Evolutionary conservation across 139 green algal species (phyloP).

Genomic region (Chlorella sp.): DNA sequence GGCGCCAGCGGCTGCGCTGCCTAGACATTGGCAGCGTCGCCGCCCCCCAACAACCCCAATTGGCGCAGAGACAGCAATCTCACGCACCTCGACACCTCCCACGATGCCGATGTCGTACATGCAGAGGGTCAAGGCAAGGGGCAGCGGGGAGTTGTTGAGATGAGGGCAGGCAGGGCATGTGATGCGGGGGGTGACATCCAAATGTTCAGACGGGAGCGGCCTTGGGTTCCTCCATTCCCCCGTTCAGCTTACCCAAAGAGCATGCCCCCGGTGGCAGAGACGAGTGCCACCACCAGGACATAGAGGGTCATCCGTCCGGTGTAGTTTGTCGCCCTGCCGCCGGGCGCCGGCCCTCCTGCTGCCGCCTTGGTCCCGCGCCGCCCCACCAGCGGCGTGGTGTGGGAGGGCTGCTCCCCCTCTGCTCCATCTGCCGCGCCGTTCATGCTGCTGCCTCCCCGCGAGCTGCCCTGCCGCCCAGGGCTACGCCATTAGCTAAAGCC

Average conservation of each 20-base stretch:
- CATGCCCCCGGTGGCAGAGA: slow-evolving; percentile 49
- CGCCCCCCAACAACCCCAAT: too few relatives aligned
- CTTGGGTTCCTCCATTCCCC: too few relatives aligned
- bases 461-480: too few relatives aligned
- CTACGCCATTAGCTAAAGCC: too few relatives aligned
- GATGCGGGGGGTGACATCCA: not conserved
- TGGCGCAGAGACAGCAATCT: not conserved
- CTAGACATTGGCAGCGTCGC: too few relatives aligned
- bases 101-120: slow-evolving; percentile 23
- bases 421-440: too few relatives aligned
- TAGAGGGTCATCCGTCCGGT: slow-evolving; percentile 25
- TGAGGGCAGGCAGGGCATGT: not conserved
- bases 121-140: not conserved
- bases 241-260: slow-evolving; percentile 44
- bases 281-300: slow-evolving; percentile 41
- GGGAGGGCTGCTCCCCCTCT: too few relatives aligned
- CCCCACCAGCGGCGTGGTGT: too few relatives aligned
- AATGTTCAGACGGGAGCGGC: not conserved
- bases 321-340: not conserved
- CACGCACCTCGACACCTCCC: slow-evolving; percentile 3
- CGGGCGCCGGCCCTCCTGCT: not conserved
- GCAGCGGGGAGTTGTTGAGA: not conserved
- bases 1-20: too few relatives aligned
- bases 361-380: not conserved
- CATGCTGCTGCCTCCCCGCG: too few relatives aligned